Evolutionary conservation across 305 asterid species (phyloP).

Genomic region (Stenogyne calaminthoides): DNA sequence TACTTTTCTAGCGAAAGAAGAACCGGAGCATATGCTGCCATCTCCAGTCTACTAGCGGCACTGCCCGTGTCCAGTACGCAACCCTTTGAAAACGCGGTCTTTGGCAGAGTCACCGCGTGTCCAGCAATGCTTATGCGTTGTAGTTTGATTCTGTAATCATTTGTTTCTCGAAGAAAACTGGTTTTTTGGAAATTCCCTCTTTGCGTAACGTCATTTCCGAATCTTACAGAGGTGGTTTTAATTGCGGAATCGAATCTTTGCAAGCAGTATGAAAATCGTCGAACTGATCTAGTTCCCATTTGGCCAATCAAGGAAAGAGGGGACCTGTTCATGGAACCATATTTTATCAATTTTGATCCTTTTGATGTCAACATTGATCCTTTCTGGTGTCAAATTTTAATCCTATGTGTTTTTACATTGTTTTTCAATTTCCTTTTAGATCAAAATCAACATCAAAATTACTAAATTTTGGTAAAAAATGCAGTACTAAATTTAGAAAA

Average conservation of each 20-base stretch:
- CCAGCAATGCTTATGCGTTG: background rate
- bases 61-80: background rate
- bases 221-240: slow-evolving; percentile 19
- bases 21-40: background rate
- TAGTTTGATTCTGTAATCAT: background rate
- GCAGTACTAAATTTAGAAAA: too few relatives aligned
- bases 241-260: background rate
- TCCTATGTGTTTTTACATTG: too few relatives aligned
- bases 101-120: background rate
- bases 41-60: background rate
- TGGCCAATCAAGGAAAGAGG: slow-evolving; percentile 16
- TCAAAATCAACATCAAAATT: too few relatives aligned
- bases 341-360: too few relatives aligned
- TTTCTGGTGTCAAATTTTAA: too few relatives aligned
- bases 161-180: background rate
- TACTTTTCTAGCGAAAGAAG: background rate
- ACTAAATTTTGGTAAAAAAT: too few relatives aligned
- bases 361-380: too few relatives aligned
- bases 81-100: background rate
- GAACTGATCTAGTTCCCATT: background rate
- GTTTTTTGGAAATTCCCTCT: background rate
- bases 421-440: too few relatives aligned
- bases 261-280: slow-evolving; percentile 26
- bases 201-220: background rate
- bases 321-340: slow-evolving; percentile 16